Percentiles rank a stretch among this genome's conserved stretches.
phyloP scores from a whole-genome alignment of 2,329 filamentous ascomycete species.

The Rhynchosporium secalis region DNA sequence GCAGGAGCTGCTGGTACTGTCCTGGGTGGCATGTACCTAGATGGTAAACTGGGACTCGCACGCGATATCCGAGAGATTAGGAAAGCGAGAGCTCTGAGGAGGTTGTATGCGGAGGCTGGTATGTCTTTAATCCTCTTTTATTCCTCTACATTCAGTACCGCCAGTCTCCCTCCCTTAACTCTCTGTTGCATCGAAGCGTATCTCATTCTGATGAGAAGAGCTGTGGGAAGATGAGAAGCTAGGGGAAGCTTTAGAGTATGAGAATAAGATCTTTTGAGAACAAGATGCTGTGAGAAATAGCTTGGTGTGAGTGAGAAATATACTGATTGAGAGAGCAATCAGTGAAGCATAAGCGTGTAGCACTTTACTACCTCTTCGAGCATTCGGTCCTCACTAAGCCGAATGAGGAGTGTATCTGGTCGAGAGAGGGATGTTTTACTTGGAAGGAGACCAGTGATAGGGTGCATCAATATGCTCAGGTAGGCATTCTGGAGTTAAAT shows the following conservation, averaged over 20 bases:
- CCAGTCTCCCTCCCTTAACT: not conserved
- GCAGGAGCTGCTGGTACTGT: conserved; percentile 39
- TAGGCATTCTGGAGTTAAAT: conserved; percentile 33
- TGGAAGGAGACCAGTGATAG: conserved; percentile 57
- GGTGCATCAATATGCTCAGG: conserved; percentile 61
- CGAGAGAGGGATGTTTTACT: conserved; percentile 59
- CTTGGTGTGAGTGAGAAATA: too few relatives aligned
- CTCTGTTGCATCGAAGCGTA: not conserved
- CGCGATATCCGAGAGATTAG: conserved; percentile 59
- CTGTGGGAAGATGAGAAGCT: not conserved
- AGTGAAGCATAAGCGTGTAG: conserved; percentile 52
- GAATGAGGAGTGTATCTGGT: conserved; percentile 65
- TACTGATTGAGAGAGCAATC: not conserved
- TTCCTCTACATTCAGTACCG: not conserved
- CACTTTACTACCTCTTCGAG: conserved; percentile 67
- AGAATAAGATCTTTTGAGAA: too few relatives aligned
- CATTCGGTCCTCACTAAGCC: conserved; percentile 52
- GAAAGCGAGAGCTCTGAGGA: conserved; percentile 44
- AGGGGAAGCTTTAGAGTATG: not conserved
- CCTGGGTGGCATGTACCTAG: conserved; percentile 57
- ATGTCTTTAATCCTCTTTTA: conserved; percentile 26
- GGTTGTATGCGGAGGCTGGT: conserved; percentile 52
- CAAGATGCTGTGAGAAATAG: too few relatives aligned
- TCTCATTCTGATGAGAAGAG: not conserved
- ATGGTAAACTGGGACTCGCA: conserved; percentile 67